Evolutionary conservation across 768 basidiomycete species (phyloP), one percentile per base, ranked within the genome.

Genomic region (Pleurotus tuber-regium): DNA sequence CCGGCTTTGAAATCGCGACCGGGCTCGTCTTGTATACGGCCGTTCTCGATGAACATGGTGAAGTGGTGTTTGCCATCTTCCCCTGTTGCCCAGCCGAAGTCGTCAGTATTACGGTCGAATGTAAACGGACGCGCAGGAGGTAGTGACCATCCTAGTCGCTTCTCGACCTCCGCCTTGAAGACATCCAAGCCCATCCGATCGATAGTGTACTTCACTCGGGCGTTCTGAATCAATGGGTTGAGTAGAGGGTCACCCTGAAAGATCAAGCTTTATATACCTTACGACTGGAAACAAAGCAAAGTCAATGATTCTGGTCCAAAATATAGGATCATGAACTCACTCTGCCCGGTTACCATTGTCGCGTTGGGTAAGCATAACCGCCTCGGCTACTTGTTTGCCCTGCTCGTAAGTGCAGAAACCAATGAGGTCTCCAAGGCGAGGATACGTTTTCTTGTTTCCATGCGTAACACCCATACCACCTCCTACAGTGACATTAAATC

Each of bases 391-490:
- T 53, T 80, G 73, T 60, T 79, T 79, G 48, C 90, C 94, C 63
- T 98, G 87, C 47, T 94, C 92, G 4, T 82, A 72, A 1, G 88
- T 90, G 61, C 92, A 93, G 77, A 98, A 99, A 44, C 97, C 97
- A 55, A 99, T 81, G 41, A 97, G 70, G 61, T 87, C 86, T 24
- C 83, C 93, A 39, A 86, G 68, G 47, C 97, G 87, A 40, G 97
- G 97, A 66, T 98, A 98, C 0, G 97, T 99, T 76, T 97, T 95
- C 77, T 98, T 98, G 78, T 92, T 96, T 28, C 93, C 93, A 61
- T 98, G 96, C 1, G 97, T 98, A 38, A 98, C 97, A 68, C 97
- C 97, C 97, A 99, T 99, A 43, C 97, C 97, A 59, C 97, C 97
- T 51, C 97, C 97, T 38, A 92, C 75, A 12, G 86, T 70, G 47